phyloP scores from a whole-genome alignment of 2,329 filamentous ascomycete genomes.

The Pyrenochaeta sp. region DNA sequence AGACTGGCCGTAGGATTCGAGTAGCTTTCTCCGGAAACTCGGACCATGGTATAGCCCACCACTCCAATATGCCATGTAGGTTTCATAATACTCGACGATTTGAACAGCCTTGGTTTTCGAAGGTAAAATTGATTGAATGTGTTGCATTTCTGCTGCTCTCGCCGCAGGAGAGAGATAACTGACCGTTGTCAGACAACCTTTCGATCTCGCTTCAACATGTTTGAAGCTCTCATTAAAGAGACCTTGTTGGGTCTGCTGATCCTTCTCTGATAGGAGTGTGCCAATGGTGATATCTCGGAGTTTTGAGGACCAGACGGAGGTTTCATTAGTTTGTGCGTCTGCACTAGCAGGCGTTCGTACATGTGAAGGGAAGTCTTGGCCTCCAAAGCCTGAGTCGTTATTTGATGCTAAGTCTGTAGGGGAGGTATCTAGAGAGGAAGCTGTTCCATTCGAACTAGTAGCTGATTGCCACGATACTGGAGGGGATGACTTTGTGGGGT shows the following conservation, averaged over 20 bases:
- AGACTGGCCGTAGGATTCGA: constrained; percentile 49
- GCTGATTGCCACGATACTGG: constrained; percentile 4
- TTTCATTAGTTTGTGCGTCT: constrained; percentile 13
- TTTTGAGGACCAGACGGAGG: constrained; percentile 20
- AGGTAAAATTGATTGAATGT: constrained; percentile 52
- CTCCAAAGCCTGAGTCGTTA: background rate
- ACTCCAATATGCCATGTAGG: constrained; percentile 51
- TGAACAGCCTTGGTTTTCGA: constrained; percentile 27
- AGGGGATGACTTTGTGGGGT: constrained; percentile 19
- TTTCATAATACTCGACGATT: constrained; percentile 52
- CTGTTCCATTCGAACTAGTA: constrained; percentile 15
- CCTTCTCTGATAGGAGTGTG: constrained; percentile 33
- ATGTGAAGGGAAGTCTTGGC: background rate
- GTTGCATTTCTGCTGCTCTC: constrained; percentile 32
- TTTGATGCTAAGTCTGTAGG: constrained; percentile 7
- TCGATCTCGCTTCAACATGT: constrained; percentile 20
- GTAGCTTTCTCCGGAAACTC: constrained; percentile 50
- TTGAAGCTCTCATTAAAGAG: constrained; percentile 27
- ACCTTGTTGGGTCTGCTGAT: constrained; percentile 18
- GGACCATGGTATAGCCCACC: constrained; percentile 51
- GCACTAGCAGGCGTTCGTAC: constrained; percentile 1
- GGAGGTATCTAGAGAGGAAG: constrained; percentile 17
- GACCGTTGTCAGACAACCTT: constrained; percentile 7
- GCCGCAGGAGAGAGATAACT: constrained; percentile 35
- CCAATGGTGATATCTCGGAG: constrained; percentile 38